Evolutionary conservation across 805 yeast species (phyloP), one percentile per base, ranked within the genome.

Genomic region (Candida nemodendra): DNA sequence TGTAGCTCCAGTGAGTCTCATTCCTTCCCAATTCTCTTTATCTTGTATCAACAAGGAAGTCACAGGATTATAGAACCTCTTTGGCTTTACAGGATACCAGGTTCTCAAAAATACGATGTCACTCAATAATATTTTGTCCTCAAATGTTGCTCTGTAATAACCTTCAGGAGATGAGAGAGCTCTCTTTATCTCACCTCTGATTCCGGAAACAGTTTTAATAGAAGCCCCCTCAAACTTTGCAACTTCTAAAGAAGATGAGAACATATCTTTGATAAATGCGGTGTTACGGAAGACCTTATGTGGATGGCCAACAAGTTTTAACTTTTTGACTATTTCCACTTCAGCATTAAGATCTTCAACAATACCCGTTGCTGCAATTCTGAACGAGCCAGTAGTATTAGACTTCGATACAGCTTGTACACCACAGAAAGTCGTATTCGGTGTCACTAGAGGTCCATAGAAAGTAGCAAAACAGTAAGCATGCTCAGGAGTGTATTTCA

Each of bases 191-290:
- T 93, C 98, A 63, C 99, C 99, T 51, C 99, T 73, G 41, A 93
- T 88, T 43, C 99, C 99, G 6, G 96, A 86, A 4, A 93, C 99
- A 0, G 99, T 95, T 62, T 89, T 84, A 57, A 93, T 89, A 31
- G 89, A 82, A 0, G 99, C 99, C 41, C 99, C 99, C 68, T 93
- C 99, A 57, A 93, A 93, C 60, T 89, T 86, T 27, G 98, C 98
- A 40, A 91, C 96, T 66, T 93, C 99, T 64, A 93, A 71, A 0
- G 95, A 76, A 42, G 93, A 81, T 18, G 84, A 72, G 62, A 93
- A 93, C 99, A 93, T 93, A 56, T 91, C 97, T 65, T 88, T 91
- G 57, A 93, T 83, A 61, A 95, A 93, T 1, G 99, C 99, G 4
- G 99, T 93, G 65, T 93, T 93, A 57, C 88, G 82, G 78, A 83